phyloP scores from a whole-genome alignment of 1,284 basidiomycete genomes.

The Crucibulum cyathiforme region DNA sequence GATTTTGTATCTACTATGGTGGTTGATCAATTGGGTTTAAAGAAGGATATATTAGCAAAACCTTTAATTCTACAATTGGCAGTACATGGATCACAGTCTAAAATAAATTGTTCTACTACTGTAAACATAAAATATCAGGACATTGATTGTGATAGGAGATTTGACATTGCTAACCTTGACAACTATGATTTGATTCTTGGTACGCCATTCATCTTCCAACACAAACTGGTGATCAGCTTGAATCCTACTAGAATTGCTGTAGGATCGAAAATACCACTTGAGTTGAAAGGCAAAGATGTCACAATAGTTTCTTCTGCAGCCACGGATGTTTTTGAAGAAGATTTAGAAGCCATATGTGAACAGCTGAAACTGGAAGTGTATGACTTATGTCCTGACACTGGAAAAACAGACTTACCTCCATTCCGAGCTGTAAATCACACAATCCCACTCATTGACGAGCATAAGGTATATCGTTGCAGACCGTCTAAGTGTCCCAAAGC shows the following conservation, averaged over 20 bases:
- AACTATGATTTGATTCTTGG: constrained; percentile 39
- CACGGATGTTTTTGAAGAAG: constrained; percentile 9
- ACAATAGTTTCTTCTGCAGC: constrained; percentile 20
- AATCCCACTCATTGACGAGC: constrained; percentile 36
- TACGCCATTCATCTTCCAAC: constrained; percentile 37
- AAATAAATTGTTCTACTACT: too few relatives aligned
- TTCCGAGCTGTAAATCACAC: constrained; percentile 37
- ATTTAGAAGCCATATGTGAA: too few relatives aligned
- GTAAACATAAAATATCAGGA: neutral
- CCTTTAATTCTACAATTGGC: constrained; percentile 16
- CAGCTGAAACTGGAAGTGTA: too few relatives aligned
- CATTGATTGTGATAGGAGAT: neutral
- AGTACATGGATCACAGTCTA: too few relatives aligned
- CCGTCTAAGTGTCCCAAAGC: constrained; percentile 34
- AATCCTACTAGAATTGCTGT: constrained; percentile 15
- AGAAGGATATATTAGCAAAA: constrained; percentile 15
- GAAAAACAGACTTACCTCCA: constrained; percentile 33
- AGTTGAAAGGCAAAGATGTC: constrained; percentile 22
- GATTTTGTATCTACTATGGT: constrained; percentile 47
- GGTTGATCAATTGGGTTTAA: constrained; percentile 37
- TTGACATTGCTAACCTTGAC: constrained; percentile 30
- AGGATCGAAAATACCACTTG: constrained; percentile 6
- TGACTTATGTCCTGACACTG: constrained; percentile 26
- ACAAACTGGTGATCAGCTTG: constrained; percentile 14
- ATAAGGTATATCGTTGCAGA: constrained; percentile 30